Conservation (phyloP, 805 yeast genomes). For the Lachancea sp. region DNA sequence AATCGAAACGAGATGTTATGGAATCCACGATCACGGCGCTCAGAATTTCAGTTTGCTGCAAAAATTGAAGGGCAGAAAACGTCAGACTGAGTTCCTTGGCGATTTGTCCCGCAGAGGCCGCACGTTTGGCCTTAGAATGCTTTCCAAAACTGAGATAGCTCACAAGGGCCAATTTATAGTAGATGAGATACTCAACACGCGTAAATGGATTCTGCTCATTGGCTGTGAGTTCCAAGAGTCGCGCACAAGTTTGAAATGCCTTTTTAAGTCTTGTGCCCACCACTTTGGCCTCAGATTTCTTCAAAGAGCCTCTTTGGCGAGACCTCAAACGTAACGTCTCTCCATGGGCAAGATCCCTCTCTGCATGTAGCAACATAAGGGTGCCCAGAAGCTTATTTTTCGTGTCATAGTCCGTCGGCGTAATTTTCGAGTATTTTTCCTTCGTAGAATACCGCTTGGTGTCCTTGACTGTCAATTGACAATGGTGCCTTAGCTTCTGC, state of each 20-base stretch:
- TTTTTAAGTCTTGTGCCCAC: slow-evolving; percentile 62
- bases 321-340: slow-evolving; percentile 27
- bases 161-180: slow-evolving; percentile 48
- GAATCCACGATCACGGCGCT: slow-evolving; percentile 17
- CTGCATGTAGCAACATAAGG: slow-evolving; percentile 60
- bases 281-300: slow-evolving; percentile 37
- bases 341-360: slow-evolving; percentile 49
- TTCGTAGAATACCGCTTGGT: slow-evolving; percentile 53
- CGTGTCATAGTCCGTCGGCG: slow-evolving; percentile 42
- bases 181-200: slow-evolving; percentile 36
- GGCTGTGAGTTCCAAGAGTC: slow-evolving; percentile 37
- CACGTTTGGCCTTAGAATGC: slow-evolving; percentile 20
- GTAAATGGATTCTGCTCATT: slow-evolving; percentile 35
- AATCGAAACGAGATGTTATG: slow-evolving; percentile 24
- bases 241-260: slow-evolving; percentile 42
- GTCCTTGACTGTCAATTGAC: slow-evolving; percentile 58
- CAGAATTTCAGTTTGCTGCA: slow-evolving; percentile 15
- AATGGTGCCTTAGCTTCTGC: slow-evolving; percentile 56
- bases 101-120: slow-evolving; percentile 12
- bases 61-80: slow-evolving; percentile 21
- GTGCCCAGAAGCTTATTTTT: slow-evolving; percentile 48
- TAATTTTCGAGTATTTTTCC: slow-evolving; percentile 42
- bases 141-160: slow-evolving; percentile 27
- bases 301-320: slow-evolving; percentile 25
- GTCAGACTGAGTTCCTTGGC: slow-evolving; percentile 20